A percentile compares a stretch with the other conserved stretches of the same genome.
Conservation (phyloP, 257 asterid species). For the Coffea canephora region DNA sequence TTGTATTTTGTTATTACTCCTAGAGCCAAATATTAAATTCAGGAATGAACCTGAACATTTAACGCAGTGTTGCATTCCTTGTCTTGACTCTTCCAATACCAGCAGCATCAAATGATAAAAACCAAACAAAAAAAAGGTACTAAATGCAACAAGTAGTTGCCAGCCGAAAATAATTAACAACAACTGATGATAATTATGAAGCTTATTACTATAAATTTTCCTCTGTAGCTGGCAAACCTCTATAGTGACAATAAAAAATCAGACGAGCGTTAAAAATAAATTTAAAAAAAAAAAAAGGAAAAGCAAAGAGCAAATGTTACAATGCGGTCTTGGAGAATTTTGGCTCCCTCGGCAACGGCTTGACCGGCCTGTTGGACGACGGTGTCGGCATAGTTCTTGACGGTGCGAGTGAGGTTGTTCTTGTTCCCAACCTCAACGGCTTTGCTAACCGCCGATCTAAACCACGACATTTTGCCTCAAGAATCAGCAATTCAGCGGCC, state of each 20-base stretch:
- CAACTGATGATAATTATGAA: neutral
- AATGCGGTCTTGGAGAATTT: constrained; percentile 81
- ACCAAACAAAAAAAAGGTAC: neutral
- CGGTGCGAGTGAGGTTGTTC: constrained; percentile 85
- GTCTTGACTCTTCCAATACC: neutral
- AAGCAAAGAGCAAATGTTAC: constrained; percentile 33
- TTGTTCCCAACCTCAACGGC: constrained; percentile 98
- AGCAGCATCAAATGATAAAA: neutral
- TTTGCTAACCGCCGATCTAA: constrained; percentile 89
- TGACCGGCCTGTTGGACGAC: constrained; percentile 98
- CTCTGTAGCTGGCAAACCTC: neutral
- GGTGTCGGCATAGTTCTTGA: constrained; percentile 80
- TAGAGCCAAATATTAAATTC: neutral
- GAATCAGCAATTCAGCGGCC: neutral
- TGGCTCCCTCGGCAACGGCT: constrained; percentile 95
- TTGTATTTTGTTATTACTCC: neutral
- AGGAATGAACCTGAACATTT: neutral
- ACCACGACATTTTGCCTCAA: constrained; percentile 62
- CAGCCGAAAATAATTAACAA: neutral
- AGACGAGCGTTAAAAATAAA: neutral
- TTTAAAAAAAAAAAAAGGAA: neutral
- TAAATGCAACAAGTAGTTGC: neutral
- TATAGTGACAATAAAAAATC: neutral
- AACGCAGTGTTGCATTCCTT: neutral
- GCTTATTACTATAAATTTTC: neutral